Percentiles rank a stretch among this genome's conserved stretches.
Conservation (phyloP, 208 protist genomes). For the Leishmania gerbilli region DNA sequence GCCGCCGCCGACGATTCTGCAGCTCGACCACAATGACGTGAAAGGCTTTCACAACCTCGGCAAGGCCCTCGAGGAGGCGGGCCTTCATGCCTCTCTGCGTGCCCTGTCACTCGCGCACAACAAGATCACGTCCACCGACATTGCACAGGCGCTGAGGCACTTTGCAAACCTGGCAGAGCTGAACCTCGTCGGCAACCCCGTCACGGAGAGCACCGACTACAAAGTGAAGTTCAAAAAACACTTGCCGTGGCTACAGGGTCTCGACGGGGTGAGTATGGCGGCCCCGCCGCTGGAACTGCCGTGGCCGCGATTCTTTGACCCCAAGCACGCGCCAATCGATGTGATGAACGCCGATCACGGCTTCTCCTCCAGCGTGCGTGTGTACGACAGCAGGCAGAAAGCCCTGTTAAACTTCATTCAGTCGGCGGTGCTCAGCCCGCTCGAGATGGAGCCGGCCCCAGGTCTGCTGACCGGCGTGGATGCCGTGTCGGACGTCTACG, state of each 20-base stretch:
- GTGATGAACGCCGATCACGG: slow-evolving; percentile 11
- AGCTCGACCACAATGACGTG: slow-evolving; percentile 69
- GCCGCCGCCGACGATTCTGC: slow-evolving; percentile 63
- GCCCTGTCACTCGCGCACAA: slow-evolving; percentile 75
- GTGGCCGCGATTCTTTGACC: slow-evolving; percentile 70
- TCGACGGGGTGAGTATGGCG: slow-evolving; percentile 58
- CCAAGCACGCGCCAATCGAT: slow-evolving; percentile 1
- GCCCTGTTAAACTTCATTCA: slow-evolving; percentile 79
- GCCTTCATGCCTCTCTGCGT: slow-evolving; percentile 56
- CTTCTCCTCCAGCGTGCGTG: not conserved
- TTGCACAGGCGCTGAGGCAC: slow-evolving; percentile 53
- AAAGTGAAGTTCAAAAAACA: slow-evolving; percentile 50
- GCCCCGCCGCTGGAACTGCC: slow-evolving; percentile 65
- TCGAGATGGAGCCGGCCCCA: slow-evolving; percentile 39
- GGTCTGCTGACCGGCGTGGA: slow-evolving; percentile 56
- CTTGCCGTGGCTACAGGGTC: slow-evolving; percentile 66
- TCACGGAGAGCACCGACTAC: slow-evolving; percentile 56
- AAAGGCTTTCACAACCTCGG: slow-evolving; percentile 59
- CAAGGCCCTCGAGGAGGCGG: slow-evolving; percentile 59
- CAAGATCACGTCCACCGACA: slow-evolving; percentile 47
- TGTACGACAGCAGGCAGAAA: slow-evolving; percentile 42
- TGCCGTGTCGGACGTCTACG: slow-evolving; percentile 78
- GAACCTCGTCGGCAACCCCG: slow-evolving; percentile 69
- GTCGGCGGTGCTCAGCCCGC: slow-evolving; percentile 47
- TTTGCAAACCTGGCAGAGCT: slow-evolving; percentile 73